phyloP scores from a whole-genome alignment of 78 protist species.

The Cavenderia fasciculata region DNA sequence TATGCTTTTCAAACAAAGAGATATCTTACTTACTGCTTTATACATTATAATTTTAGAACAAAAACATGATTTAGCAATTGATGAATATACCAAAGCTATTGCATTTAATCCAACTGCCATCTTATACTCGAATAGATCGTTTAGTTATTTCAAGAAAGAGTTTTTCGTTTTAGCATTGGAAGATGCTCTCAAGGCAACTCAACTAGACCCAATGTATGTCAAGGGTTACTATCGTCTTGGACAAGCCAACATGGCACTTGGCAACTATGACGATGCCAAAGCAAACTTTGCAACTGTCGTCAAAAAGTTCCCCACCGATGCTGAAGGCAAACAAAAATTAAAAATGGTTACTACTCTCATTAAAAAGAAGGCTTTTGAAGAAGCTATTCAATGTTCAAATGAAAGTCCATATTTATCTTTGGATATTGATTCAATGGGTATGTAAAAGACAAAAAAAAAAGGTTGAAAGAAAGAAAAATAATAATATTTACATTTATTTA shows the following conservation, averaged over 20 bases:
- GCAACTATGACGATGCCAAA: conserved; percentile 88
- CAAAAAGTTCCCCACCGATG: conserved; percentile 71
- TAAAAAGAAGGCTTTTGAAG: conserved; percentile 80
- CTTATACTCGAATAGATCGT: conserved; percentile 87
- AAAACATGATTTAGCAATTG: conserved; percentile 75
- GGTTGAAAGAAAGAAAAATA: too few species aligned
- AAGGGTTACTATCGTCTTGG: conserved; percentile 95
- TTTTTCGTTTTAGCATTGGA: conserved; percentile 81
- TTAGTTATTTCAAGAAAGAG: conserved; percentile 88
- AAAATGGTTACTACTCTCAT: conserved; percentile 83
- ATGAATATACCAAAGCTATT: conserved; percentile 86
- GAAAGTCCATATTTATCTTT: conserved; percentile 31
- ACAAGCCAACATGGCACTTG: conserved; percentile 88
- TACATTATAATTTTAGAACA: conserved; percentile 13
- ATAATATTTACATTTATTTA: not conserved
- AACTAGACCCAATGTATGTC: conserved; percentile 83
- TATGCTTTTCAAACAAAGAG: too few species aligned
- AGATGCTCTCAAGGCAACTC: conserved; percentile 88
- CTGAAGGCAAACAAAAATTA: conserved; percentile 83
- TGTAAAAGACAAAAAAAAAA: too few species aligned
- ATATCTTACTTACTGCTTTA: not conserved
- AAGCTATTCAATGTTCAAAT: conserved; percentile 84
- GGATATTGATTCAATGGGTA: conserved; percentile 63
- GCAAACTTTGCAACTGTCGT: conserved; percentile 75
- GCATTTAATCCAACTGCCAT: conserved; percentile 72